These are phyloP conservation scores for Phtheirospermum japonicum DNA, from an alignment of 257 asterid species.

Conservation along the genomic window DNA sequence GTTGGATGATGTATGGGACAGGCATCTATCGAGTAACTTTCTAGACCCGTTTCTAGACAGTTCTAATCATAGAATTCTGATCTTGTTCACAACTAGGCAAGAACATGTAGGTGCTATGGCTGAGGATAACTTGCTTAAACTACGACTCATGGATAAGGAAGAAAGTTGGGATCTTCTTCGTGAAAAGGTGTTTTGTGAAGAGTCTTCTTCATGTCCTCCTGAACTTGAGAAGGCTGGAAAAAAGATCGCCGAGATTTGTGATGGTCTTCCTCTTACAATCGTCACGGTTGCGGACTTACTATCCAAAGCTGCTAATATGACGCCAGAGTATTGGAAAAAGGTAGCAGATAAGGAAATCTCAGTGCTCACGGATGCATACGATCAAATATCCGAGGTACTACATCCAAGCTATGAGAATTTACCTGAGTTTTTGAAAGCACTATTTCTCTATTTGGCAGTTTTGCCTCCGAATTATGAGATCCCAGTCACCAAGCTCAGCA, in stretches of 20 bases:
- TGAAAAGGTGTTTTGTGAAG: constrained; percentile 13
- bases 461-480: constrained; percentile 19
- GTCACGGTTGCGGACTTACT: constrained; percentile 24
- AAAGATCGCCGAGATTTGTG: constrained; percentile 24
- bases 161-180: too few relatives aligned
- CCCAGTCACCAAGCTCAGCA: background rate
- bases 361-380: constrained; percentile 1
- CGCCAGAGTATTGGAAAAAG: constrained; percentile 18
- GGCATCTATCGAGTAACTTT: too few relatives aligned
- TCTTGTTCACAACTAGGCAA: constrained; percentile 18
- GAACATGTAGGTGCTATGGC: background rate
- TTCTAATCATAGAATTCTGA: background rate
- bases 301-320: background rate
- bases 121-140: background rate
- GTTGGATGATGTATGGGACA: constrained; percentile 8
- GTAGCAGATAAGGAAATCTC: constrained; percentile 6
- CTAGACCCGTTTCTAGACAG: background rate
- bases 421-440: constrained; percentile 21
- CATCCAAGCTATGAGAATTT: constrained; percentile 24
- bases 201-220: background rate
- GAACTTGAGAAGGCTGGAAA: constrained; percentile 19
- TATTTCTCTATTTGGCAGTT: constrained; percentile 22
- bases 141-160: background rate
- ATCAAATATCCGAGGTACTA: background rate
- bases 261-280: constrained; percentile 34